Base-by-base conservation (phyloP, 2,329 filamentous ascomycete species). In the Fusarium zealandicum region DNA sequence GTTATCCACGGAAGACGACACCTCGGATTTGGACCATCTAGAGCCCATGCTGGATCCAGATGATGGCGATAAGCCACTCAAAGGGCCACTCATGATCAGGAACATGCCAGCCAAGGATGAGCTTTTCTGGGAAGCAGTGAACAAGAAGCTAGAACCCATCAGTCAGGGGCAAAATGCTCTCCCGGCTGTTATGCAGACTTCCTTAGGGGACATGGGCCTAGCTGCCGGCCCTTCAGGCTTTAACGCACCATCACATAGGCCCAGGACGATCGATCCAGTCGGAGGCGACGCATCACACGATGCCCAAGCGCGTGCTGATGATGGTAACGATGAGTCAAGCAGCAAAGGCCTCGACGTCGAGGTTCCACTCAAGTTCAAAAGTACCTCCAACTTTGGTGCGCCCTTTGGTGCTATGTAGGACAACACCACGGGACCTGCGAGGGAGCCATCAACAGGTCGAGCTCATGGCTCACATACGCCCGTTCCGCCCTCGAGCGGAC, bases 101-200 rank as follows among this genome's bases (percentile, higher is more conserved):
- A 85, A 85, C 57, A 79, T 81, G 53, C 81, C 82, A 1, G 80
- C 79, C 1, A 76, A 82, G 41, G 82, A 85, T 52, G 82, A 84
- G 60, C 71, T 80, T 17, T 85, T 85, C 57, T 78, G 82, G 42
- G 72, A 73, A 37, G 72, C 73, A 52, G 68, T 85, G 13, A 77
- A 80, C 31, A 75, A 81, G 64, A 84, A 80, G 65, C 74, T 85
- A 3, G 75, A 81, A 51, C 75, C 78, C 33, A 78, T 82, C 35
- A 77, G 77, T 50, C 76, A 74, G 45, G 76, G 75, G 12, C 72
- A 77, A 16, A 77, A 81, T 31, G 74, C 77, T 1, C 71, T 80
- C 1, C 82, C 82, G 1, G 76, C 78, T 11, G 75, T 76, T 30
- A 67, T 77, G 57, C 70, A 69, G 38, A 47, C 48, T 3, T 73